Conservation (phyloP, 2,329 filamentous ascomycete species). For the Plenodomus biglobosus region DNA sequence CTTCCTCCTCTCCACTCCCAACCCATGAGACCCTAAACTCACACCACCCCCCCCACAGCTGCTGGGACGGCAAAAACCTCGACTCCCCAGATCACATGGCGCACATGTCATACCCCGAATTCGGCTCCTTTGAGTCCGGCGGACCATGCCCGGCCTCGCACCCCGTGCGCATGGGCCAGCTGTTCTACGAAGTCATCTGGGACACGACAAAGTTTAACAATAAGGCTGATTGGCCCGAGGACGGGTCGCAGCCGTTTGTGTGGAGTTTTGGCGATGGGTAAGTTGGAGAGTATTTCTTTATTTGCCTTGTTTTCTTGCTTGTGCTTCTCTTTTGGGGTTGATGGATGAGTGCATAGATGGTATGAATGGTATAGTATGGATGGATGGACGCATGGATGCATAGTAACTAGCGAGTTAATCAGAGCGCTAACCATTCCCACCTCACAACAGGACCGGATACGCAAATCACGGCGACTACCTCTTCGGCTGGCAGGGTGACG, state of each 20-base stretch:
- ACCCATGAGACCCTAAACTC: not conserved
- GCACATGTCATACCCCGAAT: conserved; percentile 28
- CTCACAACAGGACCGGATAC: conserved; percentile 45
- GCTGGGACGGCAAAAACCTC: conserved; percentile 29
- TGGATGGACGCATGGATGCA: too few relatives aligned
- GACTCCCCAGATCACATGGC: conserved; percentile 30
- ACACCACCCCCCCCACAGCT: conserved; percentile 5
- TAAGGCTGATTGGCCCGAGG: conserved; percentile 23
- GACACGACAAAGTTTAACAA: conserved; percentile 42
- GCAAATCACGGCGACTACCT: conserved; percentile 57
- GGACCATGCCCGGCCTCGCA: conserved; percentile 52
- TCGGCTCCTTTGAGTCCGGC: conserved; percentile 9
- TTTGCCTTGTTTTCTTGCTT: too few relatives aligned
- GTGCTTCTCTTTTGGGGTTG: not conserved
- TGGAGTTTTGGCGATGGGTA: conserved; percentile 40
- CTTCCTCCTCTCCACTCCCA: not conserved
- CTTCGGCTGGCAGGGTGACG: conserved; percentile 55
- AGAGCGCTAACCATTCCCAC: not conserved
- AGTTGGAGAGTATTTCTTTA: too few relatives aligned
- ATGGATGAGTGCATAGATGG: too few relatives aligned
- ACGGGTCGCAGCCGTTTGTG: conserved; percentile 37
- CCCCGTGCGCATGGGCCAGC: conserved; percentile 41
- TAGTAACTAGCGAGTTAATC: too few relatives aligned
- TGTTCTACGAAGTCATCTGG: conserved; percentile 35
- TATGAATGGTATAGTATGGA: too few relatives aligned